These are phyloP conservation scores for Penicillium soppii DNA, from an alignment of 495 filamentous ascomycete species.

Conservation along the genomic window DNA sequence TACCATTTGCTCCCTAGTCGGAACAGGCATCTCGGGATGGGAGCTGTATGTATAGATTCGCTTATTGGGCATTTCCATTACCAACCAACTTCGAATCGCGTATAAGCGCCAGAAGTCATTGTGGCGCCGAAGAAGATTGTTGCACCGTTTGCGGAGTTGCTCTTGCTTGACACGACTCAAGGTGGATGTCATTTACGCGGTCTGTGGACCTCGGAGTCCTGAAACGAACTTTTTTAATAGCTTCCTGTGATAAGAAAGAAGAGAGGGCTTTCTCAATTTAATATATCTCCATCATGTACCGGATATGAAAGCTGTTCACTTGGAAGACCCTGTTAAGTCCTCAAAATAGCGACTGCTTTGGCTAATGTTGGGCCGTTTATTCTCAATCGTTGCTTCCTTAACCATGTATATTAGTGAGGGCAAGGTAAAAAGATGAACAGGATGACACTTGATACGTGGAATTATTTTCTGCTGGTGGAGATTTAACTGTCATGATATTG, in stretches of 20 bases:
- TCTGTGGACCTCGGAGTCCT: neutral
- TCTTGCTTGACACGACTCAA: constrained; percentile 12
- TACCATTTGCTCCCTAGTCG: constrained; percentile 3
- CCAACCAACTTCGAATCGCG: constrained; percentile 9
- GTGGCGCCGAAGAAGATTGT: constrained; percentile 14
- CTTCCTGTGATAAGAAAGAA: neutral
- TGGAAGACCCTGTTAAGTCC: neutral
- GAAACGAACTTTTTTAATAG: neutral
- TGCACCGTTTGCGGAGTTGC: constrained; percentile 13
- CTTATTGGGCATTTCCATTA: constrained; percentile 13
- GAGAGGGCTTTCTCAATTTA: neutral
- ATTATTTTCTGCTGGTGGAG: too few species aligned
- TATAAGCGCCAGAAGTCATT: constrained; percentile 14
- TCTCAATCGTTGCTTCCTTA: neutral
- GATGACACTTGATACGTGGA: too few species aligned
- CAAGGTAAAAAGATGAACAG: neutral
- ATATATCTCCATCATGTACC: neutral
- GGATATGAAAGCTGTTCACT: neutral
- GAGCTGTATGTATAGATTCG: constrained; percentile 14
- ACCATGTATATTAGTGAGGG: neutral
- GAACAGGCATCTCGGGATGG: constrained; percentile 5
- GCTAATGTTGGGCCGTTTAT: neutral
- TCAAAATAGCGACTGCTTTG: neutral
- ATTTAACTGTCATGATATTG: too few species aligned
- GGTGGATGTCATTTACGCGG: neutral